phyloP scores from a whole-genome alignment of 176 grass and related monocot species.

The Olyra latifolia region DNA sequence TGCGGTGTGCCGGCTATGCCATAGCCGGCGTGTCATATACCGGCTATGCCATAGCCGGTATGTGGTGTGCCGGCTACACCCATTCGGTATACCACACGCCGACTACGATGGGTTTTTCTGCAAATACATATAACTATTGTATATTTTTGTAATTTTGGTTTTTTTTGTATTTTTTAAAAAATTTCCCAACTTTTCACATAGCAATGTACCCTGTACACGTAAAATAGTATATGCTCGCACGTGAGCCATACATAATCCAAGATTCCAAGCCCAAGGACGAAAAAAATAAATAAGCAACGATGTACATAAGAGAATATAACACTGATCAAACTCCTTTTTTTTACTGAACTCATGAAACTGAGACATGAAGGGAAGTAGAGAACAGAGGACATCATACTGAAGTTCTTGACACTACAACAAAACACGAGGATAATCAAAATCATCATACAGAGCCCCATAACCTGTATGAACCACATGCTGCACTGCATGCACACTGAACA shows the following conservation, averaged over 20 bases:
- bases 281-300: not conserved
- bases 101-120: too few species aligned
- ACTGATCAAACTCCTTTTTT: not conserved
- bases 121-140: too few species aligned
- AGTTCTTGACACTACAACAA: too few species aligned
- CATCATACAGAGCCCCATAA: not conserved
- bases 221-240: not conserved
- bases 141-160: too few species aligned
- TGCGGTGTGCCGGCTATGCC: too few species aligned
- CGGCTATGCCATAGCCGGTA: too few species aligned
- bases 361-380: not conserved
- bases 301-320: not conserved
- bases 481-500: not conserved
- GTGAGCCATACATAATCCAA: not conserved
- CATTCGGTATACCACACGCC: too few species aligned
- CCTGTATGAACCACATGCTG: not conserved
- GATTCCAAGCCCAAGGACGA: not conserved
- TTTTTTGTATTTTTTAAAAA: too few species aligned
- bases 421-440: not conserved
- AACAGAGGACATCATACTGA: not conserved
- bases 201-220: not conserved
- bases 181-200: not conserved
- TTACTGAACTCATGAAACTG: not conserved
- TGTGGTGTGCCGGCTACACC: too few species aligned
- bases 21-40: too few species aligned